Base-by-base conservation (phyloP, 164 flowering plant genomes). In the Vitis cinerea region DNA sequence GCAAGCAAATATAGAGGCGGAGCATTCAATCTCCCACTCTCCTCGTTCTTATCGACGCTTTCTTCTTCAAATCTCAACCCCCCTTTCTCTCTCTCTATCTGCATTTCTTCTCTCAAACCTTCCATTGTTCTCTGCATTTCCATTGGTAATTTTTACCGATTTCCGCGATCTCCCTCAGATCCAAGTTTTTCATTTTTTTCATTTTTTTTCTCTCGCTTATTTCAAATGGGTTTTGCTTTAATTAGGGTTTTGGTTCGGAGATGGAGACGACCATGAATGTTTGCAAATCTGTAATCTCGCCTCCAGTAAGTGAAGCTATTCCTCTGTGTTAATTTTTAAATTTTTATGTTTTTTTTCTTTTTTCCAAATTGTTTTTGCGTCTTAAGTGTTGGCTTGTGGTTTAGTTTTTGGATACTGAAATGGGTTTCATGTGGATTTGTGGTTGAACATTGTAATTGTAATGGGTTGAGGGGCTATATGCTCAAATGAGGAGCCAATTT, bases 251-350 rank as follows among this genome's bases (percentile, higher is more conserved):
- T 50, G 37, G 14, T 50, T 68, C 11, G 13, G 68, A 57, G 62
- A 84, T 85, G 91, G 89, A 85, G 14, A 76, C 81, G 50, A 72
- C 88, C 67, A 72, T 82, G 78, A 73, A 84, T 49, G 59, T 74
- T 15, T 83, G 80, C 82, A 85, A 80, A 74, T 77, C 88, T 27
- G 71, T 75, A 55, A 56, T 68, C 70, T 65, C 86, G 5, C 73
- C 85, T 30, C 83, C 87, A 16, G 84, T 84, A 65, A 70, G 72
- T 23, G n/a, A 23, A 63, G 27, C 56, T 54, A 3, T 63, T 62
- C 17, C 13, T 4, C 15, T n/a, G 6, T 31, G 44, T 37, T 37
- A 6, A 37, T 37, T 37, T 37, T 37, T 37, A 37, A 37, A 37
- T 50, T 19, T 19, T 15, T 29, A 59, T 19, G 4, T 44, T 66